phyloP scores from a whole-genome alignment of 2,329 filamentous ascomycete species.

The Alternaria tenuissima region DNA sequence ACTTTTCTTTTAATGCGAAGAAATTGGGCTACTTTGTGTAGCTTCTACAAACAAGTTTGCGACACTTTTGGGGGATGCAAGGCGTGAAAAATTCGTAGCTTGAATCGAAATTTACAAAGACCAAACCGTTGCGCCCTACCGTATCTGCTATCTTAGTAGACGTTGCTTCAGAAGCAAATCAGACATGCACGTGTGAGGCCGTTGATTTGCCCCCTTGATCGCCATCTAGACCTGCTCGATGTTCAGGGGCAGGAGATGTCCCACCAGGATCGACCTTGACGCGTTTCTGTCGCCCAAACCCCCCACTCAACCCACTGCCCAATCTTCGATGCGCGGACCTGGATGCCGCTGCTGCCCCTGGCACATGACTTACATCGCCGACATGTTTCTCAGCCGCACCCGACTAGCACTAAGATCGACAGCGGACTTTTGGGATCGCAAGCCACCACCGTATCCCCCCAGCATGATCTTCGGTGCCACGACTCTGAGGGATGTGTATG shows the following conservation, averaged over 20 bases:
- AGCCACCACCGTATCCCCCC: background rate
- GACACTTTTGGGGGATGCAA: background rate
- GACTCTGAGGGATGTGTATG: background rate
- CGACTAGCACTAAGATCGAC: constrained; percentile 1
- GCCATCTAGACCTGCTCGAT: constrained; percentile 2
- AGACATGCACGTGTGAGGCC: background rate
- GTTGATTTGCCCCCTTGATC: constrained; percentile 4
- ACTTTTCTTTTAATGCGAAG: constrained; percentile 11
- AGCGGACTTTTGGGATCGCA: background rate
- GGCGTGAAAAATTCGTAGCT: constrained; percentile 8
- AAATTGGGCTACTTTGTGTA: constrained; percentile 9
- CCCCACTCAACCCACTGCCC: background rate
- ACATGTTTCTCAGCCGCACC: background rate
- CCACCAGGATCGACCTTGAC: constrained; percentile 1
- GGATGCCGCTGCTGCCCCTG: background rate
- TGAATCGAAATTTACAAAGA: constrained; percentile 11
- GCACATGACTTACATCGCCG: background rate
- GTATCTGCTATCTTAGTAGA: background rate
- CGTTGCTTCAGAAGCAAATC: background rate
- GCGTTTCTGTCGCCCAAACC: constrained; percentile 1
- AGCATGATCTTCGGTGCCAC: constrained; percentile 1
- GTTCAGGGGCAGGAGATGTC: background rate
- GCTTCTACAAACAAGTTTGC: constrained; percentile 9
- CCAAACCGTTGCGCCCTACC: background rate
- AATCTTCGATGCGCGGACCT: background rate